Base-by-base conservation (phyloP, 2,329 filamentous ascomycete species). In the Coleophoma crateriformis region DNA sequence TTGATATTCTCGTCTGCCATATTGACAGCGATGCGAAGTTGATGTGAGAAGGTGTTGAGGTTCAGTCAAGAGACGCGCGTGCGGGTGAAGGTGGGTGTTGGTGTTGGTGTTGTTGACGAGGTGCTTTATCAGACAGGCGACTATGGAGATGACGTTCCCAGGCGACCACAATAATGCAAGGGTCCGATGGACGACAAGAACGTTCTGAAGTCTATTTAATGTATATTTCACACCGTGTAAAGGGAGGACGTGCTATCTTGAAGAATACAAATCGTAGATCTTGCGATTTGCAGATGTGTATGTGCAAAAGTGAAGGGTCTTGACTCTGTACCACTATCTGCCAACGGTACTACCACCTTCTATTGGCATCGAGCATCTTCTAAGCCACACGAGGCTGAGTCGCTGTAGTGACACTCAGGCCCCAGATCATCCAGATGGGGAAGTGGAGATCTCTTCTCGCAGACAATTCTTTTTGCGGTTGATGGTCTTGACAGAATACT, bases 1-100 rank as follows among this genome's bases (percentile, higher is more conserved):
- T 76, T 68, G 53, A 79, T 76, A 60, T 73, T 68, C 64, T 79
- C 80, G 68, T 88, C 85, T 65, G 59, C 50, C 50, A 60, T 61
- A 54, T 61, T 64, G 55, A 35, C 14, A 37, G 20, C 27, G 33
- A 22, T 41, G 14, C 6, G 39, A 17, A 22, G 17, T 17, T 17
- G 11, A 13, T 41, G 39, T 41, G 22, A 22, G 19, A 8, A 12
- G 39, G 11, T 8, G 15, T 20, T 17, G 17, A 13, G 15, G 39
- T n/a, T n/a, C 12, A 8, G 12, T n/a, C 20, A 32, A 27, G 41
- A 32, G n/a, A n/a, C 22, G 15, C 41, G 12, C 5, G 32, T 13
- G 41, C 13, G 4, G 7, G 41, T 15, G 41, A 43, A n/a, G n/a
- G 41, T 12, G 17, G 27, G 41, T 44, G 41, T 32, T 44, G 39